phyloP scores from a whole-genome alignment of 2,329 filamentous ascomycete species.

The Paraphaeosphaeria sporulosa region DNA sequence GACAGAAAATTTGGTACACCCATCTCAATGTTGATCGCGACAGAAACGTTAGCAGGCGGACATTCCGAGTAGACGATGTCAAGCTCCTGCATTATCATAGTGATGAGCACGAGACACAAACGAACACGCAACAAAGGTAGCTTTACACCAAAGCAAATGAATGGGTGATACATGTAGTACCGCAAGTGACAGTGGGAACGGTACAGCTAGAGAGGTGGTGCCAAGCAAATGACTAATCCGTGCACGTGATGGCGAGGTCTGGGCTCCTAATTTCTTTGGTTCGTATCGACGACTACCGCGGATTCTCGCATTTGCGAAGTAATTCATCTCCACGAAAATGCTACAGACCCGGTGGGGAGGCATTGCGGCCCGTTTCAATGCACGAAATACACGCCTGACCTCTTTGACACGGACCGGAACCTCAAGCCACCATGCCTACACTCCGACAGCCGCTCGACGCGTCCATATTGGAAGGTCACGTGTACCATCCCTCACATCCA shows the following conservation, averaged over 20 bases:
- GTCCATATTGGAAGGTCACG: conserved; percentile 26
- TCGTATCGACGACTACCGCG: neutral
- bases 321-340: conserved; percentile 1
- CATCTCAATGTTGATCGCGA: too few relatives aligned
- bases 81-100: too few relatives aligned
- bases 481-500: conserved; percentile 15
- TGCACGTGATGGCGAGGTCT: conserved; percentile 1
- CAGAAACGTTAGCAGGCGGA: too few relatives aligned
- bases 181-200: too few relatives aligned
- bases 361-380: neutral
- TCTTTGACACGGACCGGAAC: conserved; percentile 14
- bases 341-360: conserved; percentile 9
- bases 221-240: neutral
- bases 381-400: neutral
- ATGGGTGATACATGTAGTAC: too few relatives aligned
- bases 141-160: too few relatives aligned
- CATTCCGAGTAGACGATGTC: too few relatives aligned
- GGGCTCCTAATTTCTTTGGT: conserved; percentile 5
- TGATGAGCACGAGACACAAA: too few relatives aligned
- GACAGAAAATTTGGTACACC: neutral
- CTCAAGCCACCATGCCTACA: conserved; percentile 19
- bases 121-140: too few relatives aligned
- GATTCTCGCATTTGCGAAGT: neutral
- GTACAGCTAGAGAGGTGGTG: neutral
- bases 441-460: conserved; percentile 17